Percentiles rank a stretch among this genome's conserved stretches.
phyloP scores from a whole-genome alignment of 805 yeast species.

The Saccharomyces paradoxus region DNA sequence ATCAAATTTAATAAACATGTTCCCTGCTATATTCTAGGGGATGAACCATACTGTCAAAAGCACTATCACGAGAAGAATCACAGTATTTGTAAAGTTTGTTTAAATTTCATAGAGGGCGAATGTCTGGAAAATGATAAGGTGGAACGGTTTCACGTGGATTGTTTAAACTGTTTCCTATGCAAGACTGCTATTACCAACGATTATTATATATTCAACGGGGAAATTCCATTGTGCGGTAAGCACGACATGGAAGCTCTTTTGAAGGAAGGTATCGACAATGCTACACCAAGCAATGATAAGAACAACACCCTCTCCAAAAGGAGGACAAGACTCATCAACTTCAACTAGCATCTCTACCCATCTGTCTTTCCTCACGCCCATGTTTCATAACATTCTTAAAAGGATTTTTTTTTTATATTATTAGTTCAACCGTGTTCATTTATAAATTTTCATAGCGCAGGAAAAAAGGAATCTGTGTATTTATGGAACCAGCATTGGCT shows the following conservation, averaged over 20 bases:
- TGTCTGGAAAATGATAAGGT: conserved; percentile 71
- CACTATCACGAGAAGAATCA: conserved; percentile 72
- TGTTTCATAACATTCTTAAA: neutral
- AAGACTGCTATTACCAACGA: conserved; percentile 41
- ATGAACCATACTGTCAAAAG: conserved; percentile 70
- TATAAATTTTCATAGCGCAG: neutral
- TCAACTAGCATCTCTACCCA: conserved; percentile 2
- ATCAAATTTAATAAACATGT: conserved; percentile 49
- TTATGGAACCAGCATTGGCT: neutral
- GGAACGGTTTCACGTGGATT: conserved; percentile 67
- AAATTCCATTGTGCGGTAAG: conserved; percentile 23
- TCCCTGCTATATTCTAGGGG: conserved; percentile 68
- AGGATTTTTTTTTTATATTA: neutral
- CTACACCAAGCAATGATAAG: neutral
- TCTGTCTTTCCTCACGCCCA: neutral
- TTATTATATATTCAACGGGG: conserved; percentile 34
- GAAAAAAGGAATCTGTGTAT: neutral
- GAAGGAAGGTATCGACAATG: conserved; percentile 7
- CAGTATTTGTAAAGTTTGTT: conserved; percentile 66
- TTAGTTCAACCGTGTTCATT: neutral
- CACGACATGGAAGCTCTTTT: conserved; percentile 24
- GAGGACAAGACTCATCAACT: conserved; percentile 27
- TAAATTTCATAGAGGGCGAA: conserved; percentile 76
- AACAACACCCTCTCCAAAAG: conserved; percentile 23
- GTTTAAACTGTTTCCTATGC: conserved; percentile 67